These are phyloP conservation scores for Wickerhamiella slavikovae DNA, from an alignment of 805 yeast species.

Conservation along the genomic window DNA sequence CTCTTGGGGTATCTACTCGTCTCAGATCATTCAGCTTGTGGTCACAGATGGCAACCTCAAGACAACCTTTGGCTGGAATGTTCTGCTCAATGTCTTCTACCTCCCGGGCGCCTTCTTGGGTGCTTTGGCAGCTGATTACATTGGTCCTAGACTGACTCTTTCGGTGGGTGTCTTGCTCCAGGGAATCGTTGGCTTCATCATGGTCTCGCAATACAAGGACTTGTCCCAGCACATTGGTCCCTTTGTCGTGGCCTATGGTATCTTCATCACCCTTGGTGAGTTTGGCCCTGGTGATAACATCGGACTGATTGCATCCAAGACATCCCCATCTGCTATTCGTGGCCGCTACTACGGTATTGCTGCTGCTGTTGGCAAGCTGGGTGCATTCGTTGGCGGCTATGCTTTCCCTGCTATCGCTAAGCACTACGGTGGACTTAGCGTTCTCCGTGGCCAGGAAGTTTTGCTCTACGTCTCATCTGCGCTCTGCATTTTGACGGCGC, in stretches of 20 bases:
- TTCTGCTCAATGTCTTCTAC: conserved; percentile 70
- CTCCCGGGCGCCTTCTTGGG: conserved; percentile 81
- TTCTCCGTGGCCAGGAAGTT: conserved; percentile 39
- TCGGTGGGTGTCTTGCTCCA: conserved; percentile 49
- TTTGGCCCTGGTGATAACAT: conserved; percentile 89
- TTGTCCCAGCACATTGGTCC: conserved; percentile 48
- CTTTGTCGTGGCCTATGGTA: conserved; percentile 73
- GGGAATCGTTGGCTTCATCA: conserved; percentile 59
- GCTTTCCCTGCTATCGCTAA: conserved; percentile 65
- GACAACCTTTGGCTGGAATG: conserved; percentile 79
- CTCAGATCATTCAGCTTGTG: conserved; percentile 44
- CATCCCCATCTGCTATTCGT: conserved; percentile 69
- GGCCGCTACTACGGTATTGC: conserved; percentile 83
- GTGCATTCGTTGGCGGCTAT: conserved; percentile 82
- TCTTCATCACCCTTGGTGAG: conserved; percentile 74
- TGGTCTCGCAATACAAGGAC: conserved; percentile 49
- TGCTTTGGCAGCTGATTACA: conserved; percentile 62
- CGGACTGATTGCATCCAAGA: conserved; percentile 72
- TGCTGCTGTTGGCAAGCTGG: conserved; percentile 80
- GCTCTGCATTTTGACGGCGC: conserved; percentile 51
- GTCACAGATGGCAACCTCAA: conserved; percentile 39
- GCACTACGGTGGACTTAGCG: conserved; percentile 29
- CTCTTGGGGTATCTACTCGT: conserved; percentile 71
- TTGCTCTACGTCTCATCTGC: conserved; percentile 72
- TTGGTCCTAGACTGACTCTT: conserved; percentile 79